Evolutionary conservation across 176 grass and related monocot genomes (phyloP), one percentile per base, ranked within the genome.

Genomic region (Juncus inflexus): DNA sequence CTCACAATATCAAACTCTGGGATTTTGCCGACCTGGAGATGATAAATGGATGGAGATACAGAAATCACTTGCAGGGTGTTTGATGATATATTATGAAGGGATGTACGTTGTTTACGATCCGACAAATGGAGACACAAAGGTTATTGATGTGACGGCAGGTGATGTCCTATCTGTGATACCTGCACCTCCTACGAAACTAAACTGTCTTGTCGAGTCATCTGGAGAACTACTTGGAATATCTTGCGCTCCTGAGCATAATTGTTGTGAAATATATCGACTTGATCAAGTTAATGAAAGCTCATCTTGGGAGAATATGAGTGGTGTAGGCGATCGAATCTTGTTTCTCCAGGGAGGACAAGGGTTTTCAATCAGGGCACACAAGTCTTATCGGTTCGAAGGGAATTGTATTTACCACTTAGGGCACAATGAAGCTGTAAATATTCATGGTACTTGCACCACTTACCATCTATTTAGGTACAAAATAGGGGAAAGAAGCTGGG

Each of bases 191-290:
- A 71, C 50, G 3, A 59, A 71, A 45, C 53, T 71, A 7, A 58
- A 43, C 12, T 71, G 13, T 36, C 53, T 71, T 2, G 53, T 71
- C 4, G 68, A 71, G 58, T 71, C 68, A 1, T 4, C 5, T 12
- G 68, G 54, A 12, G 14, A 71, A 2, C 37, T 71, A n/a, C 12
- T 71, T 11, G 68, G 54, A 35, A 71, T 71, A n/a, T 71, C 68
- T n/a, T 60, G 68, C 9, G 3, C 6, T 71, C 67, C 28, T 15
- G 1, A 47, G 40, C 38, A 35, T 28, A 28, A 28, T 39, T 2
- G 54, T 15, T 71, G 68, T 55, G 58, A 58, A 47, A 71, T 71
- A 71, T 71, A 71, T 45, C 54, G 52, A 6, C n/a, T 71, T 6
- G 14, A 59, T 0, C 43, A 28, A 9, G 68, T 35, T 12, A 41